These are phyloP conservation scores for Streptanthus diversifolius DNA, from an alignment of 345 rosid species.

Conservation along the genomic window DNA sequence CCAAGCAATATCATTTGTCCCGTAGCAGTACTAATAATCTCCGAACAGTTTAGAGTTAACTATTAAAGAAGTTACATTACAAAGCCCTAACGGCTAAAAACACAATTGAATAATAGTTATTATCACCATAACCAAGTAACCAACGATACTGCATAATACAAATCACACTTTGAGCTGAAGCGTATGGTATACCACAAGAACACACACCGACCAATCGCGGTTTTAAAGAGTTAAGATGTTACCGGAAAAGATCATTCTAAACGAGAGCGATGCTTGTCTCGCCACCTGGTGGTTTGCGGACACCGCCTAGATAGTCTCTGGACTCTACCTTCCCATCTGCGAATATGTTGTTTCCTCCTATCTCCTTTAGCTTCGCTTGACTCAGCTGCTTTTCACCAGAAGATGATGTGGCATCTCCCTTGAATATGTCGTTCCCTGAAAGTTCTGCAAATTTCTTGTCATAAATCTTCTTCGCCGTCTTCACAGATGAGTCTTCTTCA, in stretches of 20 bases:
- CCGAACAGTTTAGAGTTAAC: background rate
- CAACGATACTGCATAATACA: constrained; percentile 30
- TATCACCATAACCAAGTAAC: constrained; percentile 9
- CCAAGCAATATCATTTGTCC: background rate
- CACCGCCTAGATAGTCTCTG: constrained; percentile 88
- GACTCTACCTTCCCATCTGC: constrained; percentile 86
- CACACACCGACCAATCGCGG: constrained; percentile 25
- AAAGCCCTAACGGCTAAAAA: constrained; percentile 6
- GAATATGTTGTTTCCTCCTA: constrained; percentile 78
- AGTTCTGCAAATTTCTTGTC: constrained; percentile 74
- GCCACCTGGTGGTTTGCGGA: constrained; percentile 98
- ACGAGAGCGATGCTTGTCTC: constrained; percentile 95
- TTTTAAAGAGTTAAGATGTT: constrained; percentile 35
- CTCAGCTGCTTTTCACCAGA: constrained; percentile 66
- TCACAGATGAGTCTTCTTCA: constrained; percentile 49
- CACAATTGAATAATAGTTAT: background rate
- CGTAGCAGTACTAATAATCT: background rate
- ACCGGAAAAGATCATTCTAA: constrained; percentile 28
- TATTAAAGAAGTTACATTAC: background rate
- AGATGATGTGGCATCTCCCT: constrained; percentile 55
- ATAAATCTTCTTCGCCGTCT: constrained; percentile 85
- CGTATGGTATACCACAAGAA: constrained; percentile 33
- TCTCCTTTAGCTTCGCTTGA: constrained; percentile 71
- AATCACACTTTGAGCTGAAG: constrained; percentile 34
- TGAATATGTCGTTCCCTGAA: constrained; percentile 83